Evolutionary conservation across 805 yeast genomes (phyloP).

Genomic region (Lipomyces spencermartinsiae): DNA sequence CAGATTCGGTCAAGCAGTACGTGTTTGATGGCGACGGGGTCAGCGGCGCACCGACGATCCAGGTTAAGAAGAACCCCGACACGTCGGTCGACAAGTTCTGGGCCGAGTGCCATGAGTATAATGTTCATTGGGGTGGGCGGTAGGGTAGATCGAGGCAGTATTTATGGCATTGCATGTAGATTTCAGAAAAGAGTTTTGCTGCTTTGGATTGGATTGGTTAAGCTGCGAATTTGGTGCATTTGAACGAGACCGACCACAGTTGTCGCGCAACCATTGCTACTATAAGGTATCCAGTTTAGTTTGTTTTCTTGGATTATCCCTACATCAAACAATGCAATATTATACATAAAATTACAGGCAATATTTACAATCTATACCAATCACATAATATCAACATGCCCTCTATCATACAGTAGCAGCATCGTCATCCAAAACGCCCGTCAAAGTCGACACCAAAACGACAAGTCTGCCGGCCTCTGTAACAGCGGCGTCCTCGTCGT

Average conservation of each 20-base stretch:
- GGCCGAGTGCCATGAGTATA: conserved; percentile 24
- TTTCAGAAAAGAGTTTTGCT: neutral
- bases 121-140: conserved; percentile 29
- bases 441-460: conserved; percentile 28
- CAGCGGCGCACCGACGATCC: conserved; percentile 13
- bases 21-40: conserved; percentile 15
- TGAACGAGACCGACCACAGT: neutral
- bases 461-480: conserved; percentile 28
- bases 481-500: conserved; percentile 21
- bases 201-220: too few relatives aligned
- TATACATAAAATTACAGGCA: neutral
- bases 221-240: neutral
- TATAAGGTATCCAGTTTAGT: too few relatives aligned
- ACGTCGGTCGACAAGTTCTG: conserved; percentile 10
- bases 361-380: conserved; percentile 3
- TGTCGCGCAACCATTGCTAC: too few relatives aligned
- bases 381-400: neutral
- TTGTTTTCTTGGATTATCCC: too few relatives aligned
- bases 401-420: neutral
- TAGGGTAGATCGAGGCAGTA: neutral
- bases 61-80: conserved; percentile 8
- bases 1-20: conserved; percentile 15
- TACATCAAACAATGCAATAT: neutral
- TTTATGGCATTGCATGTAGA: neutral
- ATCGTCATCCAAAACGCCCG: conserved; percentile 16